Evolutionary conservation across 768 basidiomycete genomes (phyloP).

Genomic region (Boletus vermiculosoides): DNA sequence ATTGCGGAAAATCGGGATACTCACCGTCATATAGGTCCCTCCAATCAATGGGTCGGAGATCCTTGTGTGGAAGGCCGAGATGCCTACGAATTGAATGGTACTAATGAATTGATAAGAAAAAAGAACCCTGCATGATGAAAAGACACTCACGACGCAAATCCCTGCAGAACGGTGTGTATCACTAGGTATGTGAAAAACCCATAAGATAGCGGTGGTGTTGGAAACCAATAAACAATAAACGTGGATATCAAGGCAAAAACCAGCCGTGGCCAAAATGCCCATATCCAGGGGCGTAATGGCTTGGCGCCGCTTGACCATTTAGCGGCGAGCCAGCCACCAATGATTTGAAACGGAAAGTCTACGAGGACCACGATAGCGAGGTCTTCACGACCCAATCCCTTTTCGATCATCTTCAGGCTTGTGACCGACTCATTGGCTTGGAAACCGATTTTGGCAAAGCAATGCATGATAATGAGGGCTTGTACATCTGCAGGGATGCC

Average conservation of each 20-base stretch:
- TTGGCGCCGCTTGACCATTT: slow-evolving; percentile 83
- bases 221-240: slow-evolving; percentile 82
- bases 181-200: slow-evolving; percentile 83
- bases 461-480: slow-evolving; percentile 78
- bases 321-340: slow-evolving; percentile 92
- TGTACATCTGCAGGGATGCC: slow-evolving; percentile 69
- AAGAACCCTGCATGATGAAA: neutral
- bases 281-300: slow-evolving; percentile 84
- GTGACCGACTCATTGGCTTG: slow-evolving; percentile 92
- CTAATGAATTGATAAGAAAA: slow-evolving; percentile 39
- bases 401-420: slow-evolving; percentile 92
- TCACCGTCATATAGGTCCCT: slow-evolving; percentile 99
- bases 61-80: slow-evolving; percentile 97
- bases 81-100: slow-evolving; percentile 98
- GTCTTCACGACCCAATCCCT: slow-evolving; percentile 93
- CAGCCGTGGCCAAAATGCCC: slow-evolving; percentile 88
- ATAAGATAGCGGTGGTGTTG: slow-evolving; percentile 65
- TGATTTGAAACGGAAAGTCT: slow-evolving; percentile 96
- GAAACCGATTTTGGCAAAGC: slow-evolving; percentile 93
- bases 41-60: slow-evolving; percentile 96
- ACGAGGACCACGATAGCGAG: slow-evolving; percentile 93
- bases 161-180: slow-evolving; percentile 75
- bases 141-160: slow-evolving; percentile 74
- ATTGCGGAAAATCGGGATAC: neutral
- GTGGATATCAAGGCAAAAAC: slow-evolving; percentile 70